Percentiles rank a stretch among this genome's conserved stretches.
These are phyloP conservation scores for Oryza meyeriana DNA, from an alignment of 176 grass and related monocot species.

Conservation along the genomic window DNA sequence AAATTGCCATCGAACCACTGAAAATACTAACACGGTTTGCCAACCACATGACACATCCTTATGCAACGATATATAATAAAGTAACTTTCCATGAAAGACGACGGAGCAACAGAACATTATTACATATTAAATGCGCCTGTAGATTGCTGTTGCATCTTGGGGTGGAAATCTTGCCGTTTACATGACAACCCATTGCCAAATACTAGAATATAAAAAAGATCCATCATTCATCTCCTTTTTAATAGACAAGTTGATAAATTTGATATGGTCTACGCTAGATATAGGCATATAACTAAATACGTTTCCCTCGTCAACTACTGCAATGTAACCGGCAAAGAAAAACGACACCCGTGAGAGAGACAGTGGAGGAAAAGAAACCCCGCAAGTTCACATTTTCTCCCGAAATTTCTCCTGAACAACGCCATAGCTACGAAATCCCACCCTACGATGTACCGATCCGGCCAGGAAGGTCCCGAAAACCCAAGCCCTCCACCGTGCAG, in stretches of 20 bases:
- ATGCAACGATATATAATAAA: neutral
- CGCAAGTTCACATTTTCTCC: neutral
- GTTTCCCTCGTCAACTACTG: constrained; percentile 10
- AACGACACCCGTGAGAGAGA: neutral
- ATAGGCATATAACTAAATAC: neutral
- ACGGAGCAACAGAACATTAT: neutral
- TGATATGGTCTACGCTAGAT: neutral
- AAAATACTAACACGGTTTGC: neutral
- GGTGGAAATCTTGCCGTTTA: neutral
- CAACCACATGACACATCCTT: constrained; percentile 4
- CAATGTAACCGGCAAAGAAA: constrained; percentile 7
- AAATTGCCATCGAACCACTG: neutral
- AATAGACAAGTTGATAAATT: neutral
- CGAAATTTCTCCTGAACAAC: constrained; percentile 10
- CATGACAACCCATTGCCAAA: neutral
- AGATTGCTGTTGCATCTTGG: neutral
- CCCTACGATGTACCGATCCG: constrained; percentile 30
- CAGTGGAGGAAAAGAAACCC: neutral
- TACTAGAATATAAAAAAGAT: neutral
- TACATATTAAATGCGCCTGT: neutral
- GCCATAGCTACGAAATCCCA: neutral
- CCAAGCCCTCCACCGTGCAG: neutral
- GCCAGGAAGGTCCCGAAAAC: neutral
- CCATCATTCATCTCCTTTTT: neutral
- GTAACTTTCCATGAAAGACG: neutral